Evolutionary conservation across 2,329 filamentous ascomycete genomes (phyloP).

Genomic region (Helicocarpus griseus): DNA sequence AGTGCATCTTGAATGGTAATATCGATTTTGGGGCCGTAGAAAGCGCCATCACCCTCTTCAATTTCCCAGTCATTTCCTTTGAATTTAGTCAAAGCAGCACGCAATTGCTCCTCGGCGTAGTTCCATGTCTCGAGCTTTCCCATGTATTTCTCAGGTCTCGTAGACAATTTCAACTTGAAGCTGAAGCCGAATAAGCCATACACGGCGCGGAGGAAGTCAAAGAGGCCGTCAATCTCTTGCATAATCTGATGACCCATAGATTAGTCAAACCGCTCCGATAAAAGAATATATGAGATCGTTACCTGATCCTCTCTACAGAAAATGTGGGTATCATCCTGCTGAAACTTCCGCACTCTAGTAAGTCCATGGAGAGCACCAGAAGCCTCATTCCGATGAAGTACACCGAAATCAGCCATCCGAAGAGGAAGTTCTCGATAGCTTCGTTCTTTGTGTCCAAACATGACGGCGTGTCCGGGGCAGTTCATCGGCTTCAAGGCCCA

Average conservation of each 20-base stretch:
- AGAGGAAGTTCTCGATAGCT: constrained; percentile 86
- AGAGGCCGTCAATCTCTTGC: constrained; percentile 68
- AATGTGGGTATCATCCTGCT: constrained; percentile 93
- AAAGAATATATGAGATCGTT: constrained; percentile 8
- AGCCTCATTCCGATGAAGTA: constrained; percentile 89
- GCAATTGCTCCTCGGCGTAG: constrained; percentile 71
- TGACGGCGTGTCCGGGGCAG: constrained; percentile 86
- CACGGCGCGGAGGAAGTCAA: constrained; percentile 74
- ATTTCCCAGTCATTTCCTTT: constrained; percentile 69
- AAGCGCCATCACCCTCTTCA: constrained; percentile 91
- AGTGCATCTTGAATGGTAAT: constrained; percentile 87
- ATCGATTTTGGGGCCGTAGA: constrained; percentile 98
- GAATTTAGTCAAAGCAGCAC: constrained; percentile 70
- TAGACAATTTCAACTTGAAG: constrained; percentile 93
- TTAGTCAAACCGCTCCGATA: constrained; percentile 9
- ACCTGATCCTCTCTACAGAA: constrained; percentile 79
- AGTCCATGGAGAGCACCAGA: constrained; percentile 85
- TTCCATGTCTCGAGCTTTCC: constrained; percentile 84
- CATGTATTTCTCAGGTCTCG: constrained; percentile 78
- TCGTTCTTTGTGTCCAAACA: constrained; percentile 73
- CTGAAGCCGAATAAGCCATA: constrained; percentile 78
- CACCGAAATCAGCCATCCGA: constrained; percentile 90
- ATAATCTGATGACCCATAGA: constrained; percentile 40
- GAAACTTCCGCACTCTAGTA: constrained; percentile 85
- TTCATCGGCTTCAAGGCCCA: constrained; percentile 96